Evolutionary conservation across 345 rosid genomes (phyloP).

Genomic region (Rhizophora apiculata): DNA sequence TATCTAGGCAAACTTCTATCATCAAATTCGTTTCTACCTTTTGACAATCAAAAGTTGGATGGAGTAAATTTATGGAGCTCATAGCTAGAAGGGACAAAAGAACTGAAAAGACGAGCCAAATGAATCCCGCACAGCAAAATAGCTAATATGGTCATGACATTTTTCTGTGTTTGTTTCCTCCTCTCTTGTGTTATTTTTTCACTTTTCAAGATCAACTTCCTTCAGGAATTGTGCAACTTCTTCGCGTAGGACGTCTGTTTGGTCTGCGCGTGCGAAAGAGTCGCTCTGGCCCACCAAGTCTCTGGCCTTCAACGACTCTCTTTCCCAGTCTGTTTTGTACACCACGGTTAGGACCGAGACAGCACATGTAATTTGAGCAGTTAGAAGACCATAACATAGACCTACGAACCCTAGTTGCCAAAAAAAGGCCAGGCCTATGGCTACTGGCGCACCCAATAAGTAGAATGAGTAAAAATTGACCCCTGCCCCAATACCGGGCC

Average conservation of each 20-base stretch:
- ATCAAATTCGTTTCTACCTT: too few species aligned
- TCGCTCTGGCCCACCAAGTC: slow-evolving; percentile 52
- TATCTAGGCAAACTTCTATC: too few species aligned
- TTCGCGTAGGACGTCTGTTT: slow-evolving; percentile 33
- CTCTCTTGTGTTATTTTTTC: neutral
- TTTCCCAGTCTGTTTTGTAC: slow-evolving; percentile 75
- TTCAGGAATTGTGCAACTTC: slow-evolving; percentile 18
- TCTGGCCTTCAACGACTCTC: slow-evolving; percentile 62
- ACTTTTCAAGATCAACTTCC: slow-evolving; percentile 13
- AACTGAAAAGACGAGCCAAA: too few species aligned
- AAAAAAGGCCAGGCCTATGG: slow-evolving; percentile 53
- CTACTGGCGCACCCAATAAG: slow-evolving; percentile 41
- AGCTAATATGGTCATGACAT: too few species aligned
- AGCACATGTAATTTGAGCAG: slow-evolving; percentile 75
- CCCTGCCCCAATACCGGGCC: slow-evolving; percentile 40
- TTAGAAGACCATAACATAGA: slow-evolving; percentile 80
- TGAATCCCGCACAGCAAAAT: too few species aligned
- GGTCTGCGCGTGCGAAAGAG: slow-evolving; percentile 26
- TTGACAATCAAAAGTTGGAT: too few species aligned
- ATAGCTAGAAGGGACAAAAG: too few species aligned
- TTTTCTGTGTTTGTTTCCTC: too few species aligned
- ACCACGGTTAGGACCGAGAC: slow-evolving; percentile 60
- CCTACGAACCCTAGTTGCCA: slow-evolving; percentile 72
- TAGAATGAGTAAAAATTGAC: slow-evolving; percentile 41
- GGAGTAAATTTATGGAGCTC: too few species aligned